These are phyloP conservation scores for Carex kokanica DNA, from an alignment of 176 grass and related monocot genomes.

Conservation along the genomic window DNA sequence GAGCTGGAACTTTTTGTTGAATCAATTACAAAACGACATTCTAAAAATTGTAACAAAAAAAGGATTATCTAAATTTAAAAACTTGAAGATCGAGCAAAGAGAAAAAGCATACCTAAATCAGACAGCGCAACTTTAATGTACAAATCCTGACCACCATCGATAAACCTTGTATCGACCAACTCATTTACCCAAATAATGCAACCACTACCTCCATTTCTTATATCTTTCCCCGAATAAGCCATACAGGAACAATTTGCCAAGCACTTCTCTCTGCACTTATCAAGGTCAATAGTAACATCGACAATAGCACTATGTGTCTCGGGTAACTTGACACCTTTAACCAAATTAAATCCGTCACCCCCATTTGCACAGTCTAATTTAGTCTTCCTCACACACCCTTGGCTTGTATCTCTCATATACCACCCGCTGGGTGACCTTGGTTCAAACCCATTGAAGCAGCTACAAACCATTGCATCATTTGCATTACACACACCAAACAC, in stretches of 20 bases:
- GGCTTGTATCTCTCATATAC: constrained; percentile 29
- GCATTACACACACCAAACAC: constrained; percentile 31
- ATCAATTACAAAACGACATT: neutral
- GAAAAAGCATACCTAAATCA: constrained; percentile 35
- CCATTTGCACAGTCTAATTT: constrained; percentile 32
- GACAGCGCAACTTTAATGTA: constrained; percentile 36
- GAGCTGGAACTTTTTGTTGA: neutral
- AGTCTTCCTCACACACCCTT: constrained; percentile 35
- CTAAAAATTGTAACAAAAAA: neutral
- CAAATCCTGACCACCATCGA: constrained; percentile 36
- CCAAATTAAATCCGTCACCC: constrained; percentile 31
- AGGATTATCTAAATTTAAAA: neutral
- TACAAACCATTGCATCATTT: constrained; percentile 18
- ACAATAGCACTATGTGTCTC: constrained; percentile 36
- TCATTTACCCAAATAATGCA: constrained; percentile 51
- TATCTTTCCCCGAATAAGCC: constrained; percentile 30
- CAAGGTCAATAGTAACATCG: constrained; percentile 27
- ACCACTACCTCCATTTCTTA: constrained; percentile 28
- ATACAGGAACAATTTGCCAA: constrained; percentile 50
- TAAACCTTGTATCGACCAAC: constrained; percentile 35
- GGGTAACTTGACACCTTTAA: constrained; percentile 43
- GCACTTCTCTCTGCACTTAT: constrained; percentile 29
- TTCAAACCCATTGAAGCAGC: constrained; percentile 38
- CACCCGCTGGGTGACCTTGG: constrained; percentile 23
- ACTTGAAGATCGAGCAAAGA: neutral